A percentile compares a stretch with the other conserved stretches of the same genome.
phyloP scores from a whole-genome alignment of 768 basidiomycete species.

The Phaeotremella fagi region DNA sequence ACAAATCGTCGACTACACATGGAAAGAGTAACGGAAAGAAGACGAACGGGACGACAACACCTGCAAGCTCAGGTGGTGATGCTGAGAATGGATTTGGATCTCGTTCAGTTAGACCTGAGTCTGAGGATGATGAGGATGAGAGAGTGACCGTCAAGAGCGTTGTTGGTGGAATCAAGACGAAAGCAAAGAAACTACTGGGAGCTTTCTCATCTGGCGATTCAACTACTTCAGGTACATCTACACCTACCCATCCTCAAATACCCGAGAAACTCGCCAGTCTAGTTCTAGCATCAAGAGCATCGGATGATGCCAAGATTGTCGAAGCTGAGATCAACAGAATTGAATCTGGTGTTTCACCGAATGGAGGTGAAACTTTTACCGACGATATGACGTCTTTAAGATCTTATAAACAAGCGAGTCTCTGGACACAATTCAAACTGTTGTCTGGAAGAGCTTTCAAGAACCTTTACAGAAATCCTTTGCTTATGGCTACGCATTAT shows the following conservation, averaged over 20 bases:
- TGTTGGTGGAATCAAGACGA: slow-evolving; percentile 25
- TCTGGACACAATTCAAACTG: slow-evolving; percentile 85
- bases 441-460: slow-evolving; percentile 96
- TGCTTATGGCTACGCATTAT: slow-evolving; percentile 86
- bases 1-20: slow-evolving; percentile 15
- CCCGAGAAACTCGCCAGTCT: slow-evolving; percentile 59
- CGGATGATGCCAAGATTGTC: slow-evolving; percentile 62
- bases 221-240: neutral
- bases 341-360: slow-evolving; percentile 34
- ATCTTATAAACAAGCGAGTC: slow-evolving; percentile 65
- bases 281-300: slow-evolving; percentile 66
- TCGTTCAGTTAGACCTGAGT: neutral
- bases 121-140: slow-evolving; percentile 3
- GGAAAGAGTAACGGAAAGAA: slow-evolving; percentile 1
- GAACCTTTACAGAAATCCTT: slow-evolving; percentile 88
- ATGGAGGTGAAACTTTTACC: slow-evolving; percentile 58
- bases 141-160: slow-evolving; percentile 1
- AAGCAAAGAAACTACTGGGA: slow-evolving; percentile 40
- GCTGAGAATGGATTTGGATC: slow-evolving; percentile 25
- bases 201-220: slow-evolving; percentile 19
- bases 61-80: neutral
- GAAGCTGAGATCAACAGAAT: slow-evolving; percentile 58
- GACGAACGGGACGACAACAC: neutral
- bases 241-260: slow-evolving; percentile 50
- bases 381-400: slow-evolving; percentile 49